Conservation (phyloP, 768 basidiomycete species). For the Mrakia hoshinonis region DNA sequence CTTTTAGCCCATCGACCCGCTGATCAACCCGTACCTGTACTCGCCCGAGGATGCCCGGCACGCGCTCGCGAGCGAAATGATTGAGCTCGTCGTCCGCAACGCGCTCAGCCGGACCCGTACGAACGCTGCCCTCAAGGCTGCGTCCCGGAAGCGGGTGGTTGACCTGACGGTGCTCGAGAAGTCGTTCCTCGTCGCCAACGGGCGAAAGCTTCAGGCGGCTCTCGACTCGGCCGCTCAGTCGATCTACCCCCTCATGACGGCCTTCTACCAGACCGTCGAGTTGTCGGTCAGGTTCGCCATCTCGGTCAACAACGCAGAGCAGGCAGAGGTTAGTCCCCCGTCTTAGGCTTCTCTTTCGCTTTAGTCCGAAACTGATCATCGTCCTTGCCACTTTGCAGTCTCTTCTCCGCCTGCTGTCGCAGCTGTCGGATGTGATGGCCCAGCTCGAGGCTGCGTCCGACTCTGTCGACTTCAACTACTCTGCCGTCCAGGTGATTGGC, state of each 20-base stretch:
- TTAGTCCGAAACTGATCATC: not conserved
- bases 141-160: conserved; percentile 13
- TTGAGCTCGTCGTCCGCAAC: conserved; percentile 22
- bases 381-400: not conserved
- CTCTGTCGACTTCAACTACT: conserved; percentile 53
- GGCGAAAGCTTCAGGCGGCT: conserved; percentile 17
- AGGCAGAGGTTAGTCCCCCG: conserved; percentile 12
- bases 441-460: conserved; percentile 47
- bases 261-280: conserved; percentile 20
- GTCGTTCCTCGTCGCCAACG: conserved; percentile 26
- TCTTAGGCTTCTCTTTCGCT: not conserved
- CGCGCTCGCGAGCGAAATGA: conserved; percentile 15
- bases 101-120: not conserved
- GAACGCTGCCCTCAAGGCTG: not conserved
- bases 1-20: conserved; percentile 50
- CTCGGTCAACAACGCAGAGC: not conserved
- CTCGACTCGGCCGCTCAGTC: conserved; percentile 20
- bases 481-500: conserved; percentile 54
- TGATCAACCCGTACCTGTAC: conserved; percentile 40
- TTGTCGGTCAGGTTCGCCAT: not conserved
- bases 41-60: not conserved
- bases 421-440: conserved; percentile 27
- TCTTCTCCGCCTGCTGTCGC: conserved; percentile 3
- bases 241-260: conserved; percentile 23
- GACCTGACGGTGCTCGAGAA: conserved; percentile 26